Evolutionary conservation across 345 rosid genomes (phyloP).

Genomic region (Corymbia maculata): DNA sequence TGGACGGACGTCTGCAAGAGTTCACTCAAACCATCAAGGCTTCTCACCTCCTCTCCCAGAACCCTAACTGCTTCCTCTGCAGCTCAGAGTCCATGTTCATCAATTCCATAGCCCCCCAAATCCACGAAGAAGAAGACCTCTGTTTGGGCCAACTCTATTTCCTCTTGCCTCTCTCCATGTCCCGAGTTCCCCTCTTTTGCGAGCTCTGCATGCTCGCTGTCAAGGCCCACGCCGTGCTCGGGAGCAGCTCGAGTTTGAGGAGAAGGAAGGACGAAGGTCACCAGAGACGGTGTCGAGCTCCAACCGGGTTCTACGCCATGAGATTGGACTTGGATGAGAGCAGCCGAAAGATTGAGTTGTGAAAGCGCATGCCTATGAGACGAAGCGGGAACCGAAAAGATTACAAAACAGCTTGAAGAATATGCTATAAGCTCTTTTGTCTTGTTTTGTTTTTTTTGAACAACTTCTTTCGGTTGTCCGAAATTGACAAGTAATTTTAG

Average conservation of each 20-base stretch:
- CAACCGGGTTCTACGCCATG: neutral
- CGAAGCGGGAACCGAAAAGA: neutral
- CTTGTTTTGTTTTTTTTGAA: neutral
- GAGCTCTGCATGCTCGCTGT: conserved; percentile 29
- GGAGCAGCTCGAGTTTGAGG: neutral
- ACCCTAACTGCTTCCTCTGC: conserved; percentile 33
- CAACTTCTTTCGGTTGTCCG: neutral
- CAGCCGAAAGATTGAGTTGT: neutral
- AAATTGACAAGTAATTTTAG: neutral
- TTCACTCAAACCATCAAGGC: conserved; percentile 23
- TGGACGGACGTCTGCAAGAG: conserved; percentile 28
- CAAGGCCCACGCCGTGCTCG: conserved; percentile 24
- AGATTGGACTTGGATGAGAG: neutral
- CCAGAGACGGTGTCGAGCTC: neutral
- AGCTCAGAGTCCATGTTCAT: conserved; percentile 29
- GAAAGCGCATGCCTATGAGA: neutral
- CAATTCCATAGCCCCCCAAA: conserved; percentile 5
- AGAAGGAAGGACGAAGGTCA: neutral
- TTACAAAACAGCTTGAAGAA: neutral
- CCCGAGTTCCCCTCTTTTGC: conserved; percentile 9
- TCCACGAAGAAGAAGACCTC: conserved; percentile 24
- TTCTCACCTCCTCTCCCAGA: conserved; percentile 10
- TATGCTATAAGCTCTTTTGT: neutral
- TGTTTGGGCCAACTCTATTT: conserved; percentile 36
- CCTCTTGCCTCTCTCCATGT: conserved; percentile 29